Evolutionary conservation across 1,284 basidiomycete species (phyloP).

Genomic region (Tilletia indica): DNA sequence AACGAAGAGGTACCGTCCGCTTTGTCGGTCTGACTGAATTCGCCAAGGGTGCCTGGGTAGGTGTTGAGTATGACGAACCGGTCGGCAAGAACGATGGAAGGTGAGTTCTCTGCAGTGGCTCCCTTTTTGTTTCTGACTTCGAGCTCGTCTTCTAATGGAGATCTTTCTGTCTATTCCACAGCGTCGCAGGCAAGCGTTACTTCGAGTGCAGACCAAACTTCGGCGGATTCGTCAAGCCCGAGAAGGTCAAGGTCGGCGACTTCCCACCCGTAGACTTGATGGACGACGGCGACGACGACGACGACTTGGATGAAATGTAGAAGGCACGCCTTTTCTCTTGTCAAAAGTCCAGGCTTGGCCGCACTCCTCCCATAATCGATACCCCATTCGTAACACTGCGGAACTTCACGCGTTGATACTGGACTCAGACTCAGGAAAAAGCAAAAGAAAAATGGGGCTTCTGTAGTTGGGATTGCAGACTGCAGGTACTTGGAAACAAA

Average conservation of each 20-base stretch:
- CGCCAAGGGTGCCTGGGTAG: constrained; percentile 72
- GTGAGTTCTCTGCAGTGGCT: constrained; percentile 59
- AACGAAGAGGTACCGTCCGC: constrained; percentile 76
- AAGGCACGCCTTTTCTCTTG: not conserved
- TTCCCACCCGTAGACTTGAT: constrained; percentile 75
- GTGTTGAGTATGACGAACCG: constrained; percentile 93
- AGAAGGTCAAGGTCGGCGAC: constrained; percentile 79
- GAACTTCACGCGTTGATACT: too few species aligned
- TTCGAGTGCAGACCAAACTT: constrained; percentile 75
- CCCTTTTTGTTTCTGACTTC: not conserved
- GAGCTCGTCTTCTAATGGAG: not conserved
- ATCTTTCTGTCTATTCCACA: constrained; percentile 50
- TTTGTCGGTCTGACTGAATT: constrained; percentile 82
- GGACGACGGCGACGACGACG: constrained; percentile 68
- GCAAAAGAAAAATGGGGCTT: too few species aligned
- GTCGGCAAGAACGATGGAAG: constrained; percentile 92
- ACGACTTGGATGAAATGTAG: constrained; percentile 60
- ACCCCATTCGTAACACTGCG: too few species aligned
- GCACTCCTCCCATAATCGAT: too few species aligned
- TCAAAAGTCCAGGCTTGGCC: not conserved
- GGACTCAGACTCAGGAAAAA: too few species aligned
- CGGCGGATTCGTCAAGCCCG: constrained; percentile 83
- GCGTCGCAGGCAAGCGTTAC: constrained; percentile 79
- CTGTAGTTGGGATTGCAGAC: too few species aligned
- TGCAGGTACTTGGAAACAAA: too few species aligned